A percentile compares a stretch with the other conserved stretches of the same genome.
These are phyloP conservation scores for Sphagnum magellanicum DNA, from an alignment of 228 moss, liverwort and hornwort genomes.

Conservation along the genomic window DNA sequence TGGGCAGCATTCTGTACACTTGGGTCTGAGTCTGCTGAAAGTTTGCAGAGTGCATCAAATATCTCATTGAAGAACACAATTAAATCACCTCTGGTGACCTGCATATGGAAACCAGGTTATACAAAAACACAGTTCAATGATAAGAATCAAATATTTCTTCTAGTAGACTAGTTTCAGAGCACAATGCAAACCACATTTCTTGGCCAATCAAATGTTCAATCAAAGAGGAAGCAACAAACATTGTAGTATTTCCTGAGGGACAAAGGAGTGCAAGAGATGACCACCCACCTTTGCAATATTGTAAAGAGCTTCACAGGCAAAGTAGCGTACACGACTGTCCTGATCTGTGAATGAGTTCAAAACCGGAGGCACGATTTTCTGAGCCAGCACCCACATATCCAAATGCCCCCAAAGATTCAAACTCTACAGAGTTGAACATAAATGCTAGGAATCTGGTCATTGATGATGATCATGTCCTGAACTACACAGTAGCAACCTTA, in stretches of 20 bases:
- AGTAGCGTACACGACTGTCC: conserved; percentile 86
- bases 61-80: conserved; percentile 87
- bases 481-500: too few species aligned
- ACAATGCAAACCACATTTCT: too few species aligned
- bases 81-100: conserved; percentile 85
- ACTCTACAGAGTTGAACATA: not conserved
- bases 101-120: conserved; percentile 6
- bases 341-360: conserved; percentile 73
- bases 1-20: conserved; percentile 71
- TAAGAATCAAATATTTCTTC: too few species aligned
- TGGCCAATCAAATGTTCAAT: too few species aligned
- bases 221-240: too few species aligned
- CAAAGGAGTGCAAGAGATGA: not conserved
- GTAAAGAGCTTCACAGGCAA: conserved; percentile 93
- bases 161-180: too few species aligned
- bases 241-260: too few species aligned
- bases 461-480: too few species aligned
- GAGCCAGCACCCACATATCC: conserved; percentile 12
- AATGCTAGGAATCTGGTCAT: too few species aligned
- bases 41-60: conserved; percentile 88
- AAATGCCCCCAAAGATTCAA: not conserved
- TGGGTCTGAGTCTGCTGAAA: conserved; percentile 88
- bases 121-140: too few species aligned
- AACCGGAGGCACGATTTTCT: conserved; percentile 86
- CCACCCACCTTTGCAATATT: conserved; percentile 76